Evolutionary conservation across 306 rosid genomes (phyloP), one percentile per base, ranked within the genome.

Genomic region (Comarum palustre): DNA sequence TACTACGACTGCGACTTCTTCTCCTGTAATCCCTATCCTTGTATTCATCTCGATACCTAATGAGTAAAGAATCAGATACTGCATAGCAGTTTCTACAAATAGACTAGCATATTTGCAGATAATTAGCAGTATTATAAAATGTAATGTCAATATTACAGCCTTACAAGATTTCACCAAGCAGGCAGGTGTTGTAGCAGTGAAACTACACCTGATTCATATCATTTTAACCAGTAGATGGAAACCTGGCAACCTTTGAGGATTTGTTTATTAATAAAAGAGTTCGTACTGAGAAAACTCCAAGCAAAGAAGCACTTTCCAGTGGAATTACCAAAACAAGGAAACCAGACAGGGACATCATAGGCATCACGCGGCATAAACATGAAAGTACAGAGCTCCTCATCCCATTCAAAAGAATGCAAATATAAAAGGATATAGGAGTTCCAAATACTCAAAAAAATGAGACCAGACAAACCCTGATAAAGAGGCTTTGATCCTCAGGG

Each of bases 1-100:
- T 81, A 80, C 93, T 86, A 77, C 93, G 85, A 65, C 90, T 88
- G 72, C 86, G 90, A 68, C 90, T 89, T 83, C 86, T 80, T 66
- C 85, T 81, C 79, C 74, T 77, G 50, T 82, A 60, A 79, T 84
- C 90, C 67, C 79, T 87, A 52, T 82, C 93, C 80, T 76, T 86
- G 43, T 84, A 8, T 50, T 89, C 93, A 77, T 86, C 93, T 46
- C 89, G 86, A 29, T 84, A 42, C 81, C 93, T 89, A 66, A 75
- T 73, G 75, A 8, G 25, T 34, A 58, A 72, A 7, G 5, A 31
- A 72, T 76, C 59, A 82, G 77, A 20, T 11, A 58, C 36, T 58
- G 59, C 32, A 14, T 20, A 55, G 14, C 61, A 55, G 32, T 51
- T 38, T 74, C 27, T 34, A 66, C 19, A 66, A 45, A 66, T 1